These are phyloP conservation scores for Rhizophora apiculata DNA, from an alignment of 345 rosid species.

Conservation along the genomic window DNA sequence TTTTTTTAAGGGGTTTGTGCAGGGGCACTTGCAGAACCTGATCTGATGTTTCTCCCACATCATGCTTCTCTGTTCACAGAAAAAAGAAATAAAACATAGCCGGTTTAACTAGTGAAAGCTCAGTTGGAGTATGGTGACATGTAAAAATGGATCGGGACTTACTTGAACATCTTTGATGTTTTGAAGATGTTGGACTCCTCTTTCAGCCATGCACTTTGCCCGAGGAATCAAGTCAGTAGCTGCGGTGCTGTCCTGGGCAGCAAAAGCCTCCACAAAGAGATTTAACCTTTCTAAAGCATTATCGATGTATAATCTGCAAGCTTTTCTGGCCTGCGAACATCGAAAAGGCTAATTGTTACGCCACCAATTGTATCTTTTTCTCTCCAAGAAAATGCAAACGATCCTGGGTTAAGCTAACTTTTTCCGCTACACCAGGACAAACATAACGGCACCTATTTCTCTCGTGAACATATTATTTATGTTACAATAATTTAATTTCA, in stretches of 20 bases:
- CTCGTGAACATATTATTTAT: no score
- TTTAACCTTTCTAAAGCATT: constrained; percentile 58
- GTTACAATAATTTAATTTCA: no score
- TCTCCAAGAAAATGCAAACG: no score
- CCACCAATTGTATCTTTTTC: no score
- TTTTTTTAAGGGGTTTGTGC: constrained; percentile 27
- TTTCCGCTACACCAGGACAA: no score
- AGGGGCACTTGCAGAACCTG: constrained; percentile 28
- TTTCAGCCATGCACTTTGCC: constrained; percentile 34
- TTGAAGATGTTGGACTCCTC: constrained; percentile 43
- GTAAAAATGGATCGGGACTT: constrained; percentile 1
- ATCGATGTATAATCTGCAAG: constrained; percentile 46
- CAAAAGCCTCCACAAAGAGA: constrained; percentile 48
- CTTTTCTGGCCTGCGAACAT: constrained; percentile 37
- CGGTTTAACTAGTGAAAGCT: background rate
- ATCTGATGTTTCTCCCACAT: constrained; percentile 59
- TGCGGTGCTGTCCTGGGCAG: constrained; percentile 41
- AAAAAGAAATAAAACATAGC: background rate
- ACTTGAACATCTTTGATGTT: constrained; percentile 46
- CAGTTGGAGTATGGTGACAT: background rate
- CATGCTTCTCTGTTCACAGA: constrained; percentile 43
- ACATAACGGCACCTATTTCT: no score
- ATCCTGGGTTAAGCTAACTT: no score
- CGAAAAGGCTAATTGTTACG: constrained; percentile 21
- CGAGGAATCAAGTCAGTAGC: constrained; percentile 41